Conservation (phyloP, 768 basidiomycete genomes). For the Pisolithus orientalis region DNA sequence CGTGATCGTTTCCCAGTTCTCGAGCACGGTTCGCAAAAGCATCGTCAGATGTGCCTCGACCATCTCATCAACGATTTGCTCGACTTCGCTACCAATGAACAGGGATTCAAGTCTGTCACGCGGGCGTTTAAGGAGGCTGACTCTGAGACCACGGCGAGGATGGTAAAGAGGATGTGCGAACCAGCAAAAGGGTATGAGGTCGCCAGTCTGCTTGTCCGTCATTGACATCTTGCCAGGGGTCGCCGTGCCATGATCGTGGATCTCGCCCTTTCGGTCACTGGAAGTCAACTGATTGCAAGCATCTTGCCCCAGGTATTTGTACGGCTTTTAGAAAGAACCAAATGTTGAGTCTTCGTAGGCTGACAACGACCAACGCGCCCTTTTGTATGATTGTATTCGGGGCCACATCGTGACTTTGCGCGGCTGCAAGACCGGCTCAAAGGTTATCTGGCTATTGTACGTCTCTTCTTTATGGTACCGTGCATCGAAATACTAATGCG, state of each 20-base stretch:
- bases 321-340: neutral
- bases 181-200: conserved; percentile 64
- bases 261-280: conserved; percentile 74
- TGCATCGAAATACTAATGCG: conserved; percentile 1
- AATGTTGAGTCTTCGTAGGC: conserved; percentile 39
- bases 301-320: conserved; percentile 62
- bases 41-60: conserved; percentile 70
- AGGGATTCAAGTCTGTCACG: conserved; percentile 82
- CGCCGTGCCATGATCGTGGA: conserved; percentile 85
- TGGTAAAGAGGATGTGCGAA: conserved; percentile 81
- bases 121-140: conserved; percentile 86
- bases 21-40: conserved; percentile 75
- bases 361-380: conserved; percentile 78
- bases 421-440: conserved; percentile 86
- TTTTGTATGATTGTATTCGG: conserved; percentile 79
- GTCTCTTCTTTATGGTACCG: conserved; percentile 10
- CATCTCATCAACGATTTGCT: conserved; percentile 71
- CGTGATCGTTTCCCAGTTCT: conserved; percentile 44
- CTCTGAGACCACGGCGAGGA: conserved; percentile 63
- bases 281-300: conserved; percentile 80
- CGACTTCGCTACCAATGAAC: conserved; percentile 76
- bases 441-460: conserved; percentile 86
- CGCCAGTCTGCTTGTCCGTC: neutral
- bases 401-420: conserved; percentile 87
- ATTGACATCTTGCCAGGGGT: conserved; percentile 35